phyloP scores from a whole-genome alignment of 1,284 basidiomycete genomes.

The Apiotrichum gracile region DNA sequence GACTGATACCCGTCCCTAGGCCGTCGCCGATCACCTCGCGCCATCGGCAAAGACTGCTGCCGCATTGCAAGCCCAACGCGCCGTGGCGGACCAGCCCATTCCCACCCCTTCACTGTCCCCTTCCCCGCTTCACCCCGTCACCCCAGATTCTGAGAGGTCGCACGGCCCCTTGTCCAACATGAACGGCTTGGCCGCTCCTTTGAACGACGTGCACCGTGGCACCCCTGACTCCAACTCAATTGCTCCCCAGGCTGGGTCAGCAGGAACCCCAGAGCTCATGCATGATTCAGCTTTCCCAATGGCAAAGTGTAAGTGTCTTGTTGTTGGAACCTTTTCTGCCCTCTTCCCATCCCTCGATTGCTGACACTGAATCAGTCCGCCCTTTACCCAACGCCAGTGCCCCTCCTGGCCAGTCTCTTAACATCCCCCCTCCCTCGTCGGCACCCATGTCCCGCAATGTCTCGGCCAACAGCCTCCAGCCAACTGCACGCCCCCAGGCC shows the following conservation, averaged over 20 bases:
- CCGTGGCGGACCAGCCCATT: slow-evolving; percentile 6
- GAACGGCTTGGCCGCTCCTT: slow-evolving; percentile 9
- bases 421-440: slow-evolving; percentile 32
- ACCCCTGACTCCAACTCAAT: slow-evolving; percentile 6
- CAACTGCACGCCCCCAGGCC: background rate
- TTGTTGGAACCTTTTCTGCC: no score
- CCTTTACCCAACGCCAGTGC: slow-evolving; percentile 28
- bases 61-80: slow-evolving; percentile 9
- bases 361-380: slow-evolving; percentile 27
- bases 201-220: slow-evolving; percentile 4
- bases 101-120: slow-evolving; percentile 11
- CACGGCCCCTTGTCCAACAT: slow-evolving; percentile 6
- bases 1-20: background rate
- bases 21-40: background rate
- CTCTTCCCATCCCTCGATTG: background rate
- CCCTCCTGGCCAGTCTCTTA: slow-evolving; percentile 1
- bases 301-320: slow-evolving; percentile 27
- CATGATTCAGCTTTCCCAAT: slow-evolving; percentile 32
- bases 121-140: slow-evolving; percentile 11
- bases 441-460: slow-evolving; percentile 36
- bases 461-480: slow-evolving; percentile 21
- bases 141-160: slow-evolving; percentile 22
- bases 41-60: background rate
- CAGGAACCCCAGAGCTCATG: slow-evolving; percentile 9
- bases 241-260: slow-evolving; percentile 4